Percentiles rank a stretch among this genome's conserved stretches.
Conservation (phyloP, 2,329 filamentous ascomycete species). For the Sclerotinia borealis region DNA sequence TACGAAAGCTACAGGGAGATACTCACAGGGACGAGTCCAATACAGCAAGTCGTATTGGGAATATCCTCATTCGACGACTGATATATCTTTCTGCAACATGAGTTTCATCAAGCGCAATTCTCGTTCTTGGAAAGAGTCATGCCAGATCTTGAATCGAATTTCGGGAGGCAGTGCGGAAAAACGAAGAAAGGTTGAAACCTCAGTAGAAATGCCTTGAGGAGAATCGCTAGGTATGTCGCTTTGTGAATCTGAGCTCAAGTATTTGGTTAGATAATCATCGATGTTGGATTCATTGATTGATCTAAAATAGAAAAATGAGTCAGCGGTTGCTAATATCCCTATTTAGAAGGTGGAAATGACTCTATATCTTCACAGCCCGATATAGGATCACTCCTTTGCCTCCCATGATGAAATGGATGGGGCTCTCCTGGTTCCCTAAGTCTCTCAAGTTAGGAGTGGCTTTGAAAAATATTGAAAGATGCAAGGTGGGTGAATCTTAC, state of each 20-base stretch:
- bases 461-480: not conserved
- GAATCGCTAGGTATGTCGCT: not conserved
- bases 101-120: not conserved
- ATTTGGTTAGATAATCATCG: not conserved
- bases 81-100: not conserved
- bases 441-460: not conserved
- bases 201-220: not conserved
- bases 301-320: not conserved
- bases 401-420: too few relatives aligned
- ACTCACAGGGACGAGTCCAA: not conserved
- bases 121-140: not conserved
- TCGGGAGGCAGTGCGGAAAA: not conserved
- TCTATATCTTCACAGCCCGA: too few relatives aligned
- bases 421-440: not conserved
- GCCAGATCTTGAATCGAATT: not conserved
- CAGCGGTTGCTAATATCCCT: not conserved
- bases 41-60: accelerated
- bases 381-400: too few relatives aligned
- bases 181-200: not conserved
- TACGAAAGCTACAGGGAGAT: not conserved
- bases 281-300: not conserved
- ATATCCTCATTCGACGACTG: too few relatives aligned
- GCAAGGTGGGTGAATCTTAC: not conserved
- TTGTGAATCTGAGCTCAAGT: not conserved
- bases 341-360: too few relatives aligned